Percentiles rank a stretch among this genome's conserved stretches.
phyloP scores from a whole-genome alignment of 2,329 filamentous ascomycete species.

The Colletotrichum chlorophyti region DNA sequence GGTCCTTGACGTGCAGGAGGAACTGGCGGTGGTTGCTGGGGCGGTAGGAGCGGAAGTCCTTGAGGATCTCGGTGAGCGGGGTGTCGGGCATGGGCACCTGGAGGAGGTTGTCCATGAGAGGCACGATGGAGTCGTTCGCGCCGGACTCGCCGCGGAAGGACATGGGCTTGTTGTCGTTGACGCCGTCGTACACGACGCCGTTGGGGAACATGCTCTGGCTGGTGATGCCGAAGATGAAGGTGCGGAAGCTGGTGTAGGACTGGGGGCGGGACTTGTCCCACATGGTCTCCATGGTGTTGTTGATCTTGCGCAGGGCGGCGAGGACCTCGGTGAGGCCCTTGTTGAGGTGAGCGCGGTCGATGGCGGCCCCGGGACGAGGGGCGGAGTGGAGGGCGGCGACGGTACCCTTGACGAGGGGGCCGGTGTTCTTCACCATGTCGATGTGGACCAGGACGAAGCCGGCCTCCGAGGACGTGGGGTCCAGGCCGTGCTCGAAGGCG shows the following conservation, averaged over 20 bases:
- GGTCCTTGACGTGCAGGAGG: constrained; percentile 71
- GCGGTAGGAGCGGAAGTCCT: constrained; percentile 88
- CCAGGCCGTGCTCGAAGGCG: constrained; percentile 88
- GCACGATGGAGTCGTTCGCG: constrained; percentile 94
- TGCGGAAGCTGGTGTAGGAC: constrained; percentile 88
- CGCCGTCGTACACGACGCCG: constrained; percentile 88
- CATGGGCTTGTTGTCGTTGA: constrained; percentile 72
- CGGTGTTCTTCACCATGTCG: constrained; percentile 91
- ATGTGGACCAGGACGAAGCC: constrained; percentile 97
- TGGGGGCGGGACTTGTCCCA: constrained; percentile 86
- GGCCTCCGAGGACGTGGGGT: constrained; percentile 87
- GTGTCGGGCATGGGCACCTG: constrained; percentile 88
- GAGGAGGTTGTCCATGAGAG: constrained; percentile 86
- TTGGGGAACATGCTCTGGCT: constrained; percentile 93
- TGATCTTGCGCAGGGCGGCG: constrained; percentile 71
- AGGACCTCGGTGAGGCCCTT: constrained; percentile 67
- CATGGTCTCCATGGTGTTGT: constrained; percentile 87
- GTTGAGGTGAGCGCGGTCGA: constrained; percentile 59
- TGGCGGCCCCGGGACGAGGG: constrained; percentile 29
- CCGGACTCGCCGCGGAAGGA: constrained; percentile 92
- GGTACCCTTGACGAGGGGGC: constrained; percentile 76
- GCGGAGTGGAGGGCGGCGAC: constrained; percentile 63
- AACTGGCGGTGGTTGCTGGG: constrained; percentile 90
- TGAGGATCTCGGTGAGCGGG: constrained; percentile 85
- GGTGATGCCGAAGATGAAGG: constrained; percentile 97